Base-by-base conservation (phyloP, 1,284 basidiomycete species). In the Marasmius sp. region DNA sequence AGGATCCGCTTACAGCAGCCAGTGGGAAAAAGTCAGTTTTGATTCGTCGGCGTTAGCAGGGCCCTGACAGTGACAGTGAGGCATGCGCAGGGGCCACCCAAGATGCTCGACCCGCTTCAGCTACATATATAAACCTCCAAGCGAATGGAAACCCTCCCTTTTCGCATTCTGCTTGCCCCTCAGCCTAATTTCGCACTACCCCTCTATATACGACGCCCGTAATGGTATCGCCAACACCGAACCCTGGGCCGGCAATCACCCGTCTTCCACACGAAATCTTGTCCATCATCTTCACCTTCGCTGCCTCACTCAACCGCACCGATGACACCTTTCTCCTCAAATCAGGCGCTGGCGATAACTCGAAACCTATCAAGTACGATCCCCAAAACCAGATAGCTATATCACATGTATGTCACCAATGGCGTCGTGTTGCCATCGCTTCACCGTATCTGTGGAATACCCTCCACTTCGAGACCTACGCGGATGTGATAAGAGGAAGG, bases 331-430 rank as follows among this genome's bases (percentile, higher is more conserved):
- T 86, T 70, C 73, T 82, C 57, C 76, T 87, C 68, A 81, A 81
- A 60, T 78, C 80, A 36, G 76, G 79, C 61, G 75, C 81, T 51
- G 27, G 27, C 27, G 45, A 47, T 20, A 75, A 79, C 43, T 76
- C 77, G 61, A 75, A 77, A 59, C 74, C 79, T 2, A 69, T 76
- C 78, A 5, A 76, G 78, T 2, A 77, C 77, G 34, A 76, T 76
- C 64, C 62, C 18, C 39, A 49, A 37, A 84, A 83, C 67, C 84
- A 85, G 70, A 72, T 85, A 63, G 58, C 77, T 57, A 80, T 81
- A 38, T 85, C 83, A 16, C 84, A 85, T 67, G 81, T 86, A 49
- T 86, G 80, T 67, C 74, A 66, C 5, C 76, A 79, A 59, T 87
- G 85, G 85, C 77, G 85, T 38, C 68, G 75, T 18, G 73, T 86